Conservation (phyloP, 2,329 filamentous ascomycete species). For the Fusarium chaquense region DNA sequence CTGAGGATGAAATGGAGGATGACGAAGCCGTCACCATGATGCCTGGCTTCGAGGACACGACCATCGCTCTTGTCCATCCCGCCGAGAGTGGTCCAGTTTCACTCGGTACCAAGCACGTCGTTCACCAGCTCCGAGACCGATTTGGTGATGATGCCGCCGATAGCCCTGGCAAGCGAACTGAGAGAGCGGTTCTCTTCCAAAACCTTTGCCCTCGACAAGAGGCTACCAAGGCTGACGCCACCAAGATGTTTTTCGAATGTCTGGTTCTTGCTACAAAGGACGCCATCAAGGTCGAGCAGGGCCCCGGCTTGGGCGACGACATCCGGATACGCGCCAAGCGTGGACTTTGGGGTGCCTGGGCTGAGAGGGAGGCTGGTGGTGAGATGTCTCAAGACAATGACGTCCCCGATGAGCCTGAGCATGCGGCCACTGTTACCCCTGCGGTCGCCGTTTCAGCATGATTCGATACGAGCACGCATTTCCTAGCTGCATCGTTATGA, state of each 20-base stretch:
- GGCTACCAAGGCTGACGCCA: slow-evolving; percentile 89
- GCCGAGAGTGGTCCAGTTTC: slow-evolving; percentile 89
- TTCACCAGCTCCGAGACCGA: slow-evolving; percentile 90
- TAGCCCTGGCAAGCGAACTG: slow-evolving; percentile 78
- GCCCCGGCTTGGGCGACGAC: slow-evolving; percentile 78
- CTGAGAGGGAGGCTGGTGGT: slow-evolving; percentile 78
- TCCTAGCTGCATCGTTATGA: slow-evolving; percentile 43
- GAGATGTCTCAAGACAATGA: slow-evolving; percentile 66
- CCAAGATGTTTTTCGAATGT: slow-evolving; percentile 99
- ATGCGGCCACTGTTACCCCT: slow-evolving; percentile 48
- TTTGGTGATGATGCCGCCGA: slow-evolving; percentile 81
- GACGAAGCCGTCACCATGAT: slow-evolving; percentile 58
- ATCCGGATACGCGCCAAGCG: slow-evolving; percentile 91
- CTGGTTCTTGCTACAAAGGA: slow-evolving; percentile 97
- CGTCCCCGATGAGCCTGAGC: slow-evolving; percentile 55
- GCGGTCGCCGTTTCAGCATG: slow-evolving; percentile 56
- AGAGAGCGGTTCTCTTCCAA: slow-evolving; percentile 86
- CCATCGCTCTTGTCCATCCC: slow-evolving; percentile 79
- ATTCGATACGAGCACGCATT: slow-evolving; percentile 27
- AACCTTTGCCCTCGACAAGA: slow-evolving; percentile 85
- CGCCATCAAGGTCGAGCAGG: slow-evolving; percentile 95
- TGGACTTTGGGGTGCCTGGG: slow-evolving; percentile 97
- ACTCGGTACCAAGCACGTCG: slow-evolving; percentile 92
- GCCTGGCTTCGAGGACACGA: slow-evolving; percentile 83
- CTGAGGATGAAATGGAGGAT: slow-evolving; percentile 62